phyloP scores from a whole-genome alignment of 2,329 filamentous ascomycete genomes.

The Endothia cerciana region DNA sequence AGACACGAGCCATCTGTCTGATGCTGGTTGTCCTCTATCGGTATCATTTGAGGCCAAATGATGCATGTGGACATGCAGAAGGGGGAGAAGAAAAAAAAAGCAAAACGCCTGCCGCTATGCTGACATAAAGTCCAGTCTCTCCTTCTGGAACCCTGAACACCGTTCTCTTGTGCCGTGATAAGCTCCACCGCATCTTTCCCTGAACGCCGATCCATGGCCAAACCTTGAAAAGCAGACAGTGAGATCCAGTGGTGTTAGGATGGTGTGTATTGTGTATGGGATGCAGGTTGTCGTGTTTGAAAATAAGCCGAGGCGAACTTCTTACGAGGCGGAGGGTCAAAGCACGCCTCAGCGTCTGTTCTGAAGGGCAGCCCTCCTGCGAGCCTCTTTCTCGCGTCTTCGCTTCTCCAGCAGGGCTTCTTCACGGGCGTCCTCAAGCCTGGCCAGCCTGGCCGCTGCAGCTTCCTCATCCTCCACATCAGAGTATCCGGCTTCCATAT shows the following conservation, averaged over 20 bases:
- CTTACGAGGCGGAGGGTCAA: not conserved
- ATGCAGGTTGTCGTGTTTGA: not conserved
- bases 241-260: not conserved
- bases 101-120: constrained; percentile 30
- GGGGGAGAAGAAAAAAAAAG: not conserved
- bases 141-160: constrained; percentile 18
- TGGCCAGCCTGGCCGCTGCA: constrained; percentile 63
- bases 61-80: not conserved
- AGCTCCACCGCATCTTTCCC: not conserved
- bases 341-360: constrained; percentile 1
- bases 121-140: constrained; percentile 12
- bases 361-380: constrained; percentile 41
- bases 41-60: not conserved
- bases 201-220: not conserved
- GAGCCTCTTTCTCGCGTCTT: constrained; percentile 65
- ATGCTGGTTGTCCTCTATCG: not conserved
- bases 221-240: constrained; percentile 6
- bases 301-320: not conserved
- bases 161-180: not conserved
- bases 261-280: not conserved
- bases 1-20: not conserved
- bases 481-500: constrained; percentile 77
- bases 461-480: constrained; percentile 76
- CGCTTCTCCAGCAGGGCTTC: constrained; percentile 63
- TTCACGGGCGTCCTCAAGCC: constrained; percentile 69